Conservation (phyloP, 768 basidiomycete genomes). For the Hypholoma sublateritium region DNA sequence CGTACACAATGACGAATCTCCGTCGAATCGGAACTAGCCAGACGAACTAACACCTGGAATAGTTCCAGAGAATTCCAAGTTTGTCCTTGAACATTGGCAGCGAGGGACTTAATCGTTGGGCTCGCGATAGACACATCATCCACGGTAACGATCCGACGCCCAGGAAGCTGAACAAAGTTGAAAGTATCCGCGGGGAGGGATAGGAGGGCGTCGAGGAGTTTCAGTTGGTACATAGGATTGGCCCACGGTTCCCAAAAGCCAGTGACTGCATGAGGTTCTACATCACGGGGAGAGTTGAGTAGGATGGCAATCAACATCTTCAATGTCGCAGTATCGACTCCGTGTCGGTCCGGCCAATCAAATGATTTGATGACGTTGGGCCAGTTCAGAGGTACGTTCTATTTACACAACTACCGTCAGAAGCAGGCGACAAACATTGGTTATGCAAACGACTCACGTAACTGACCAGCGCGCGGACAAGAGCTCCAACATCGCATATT, state of each 20-base stretch:
- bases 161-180: conserved; percentile 87
- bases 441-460: conserved; percentile 54
- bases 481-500: conserved; percentile 71
- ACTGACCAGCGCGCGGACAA: conserved; percentile 71
- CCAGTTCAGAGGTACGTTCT: conserved; percentile 78
- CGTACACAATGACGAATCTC: conserved; percentile 78
- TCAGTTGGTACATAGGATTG: conserved; percentile 83
- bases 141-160: conserved; percentile 79
- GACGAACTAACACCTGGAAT: conserved; percentile 82
- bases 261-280: conserved; percentile 74
- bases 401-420: neutral
- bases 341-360: conserved; percentile 80
- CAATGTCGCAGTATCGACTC: conserved; percentile 86
- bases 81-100: conserved; percentile 86
- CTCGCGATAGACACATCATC: conserved; percentile 85
- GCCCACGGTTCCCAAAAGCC: conserved; percentile 88
- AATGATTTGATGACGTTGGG: conserved; percentile 81
- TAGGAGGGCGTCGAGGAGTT: conserved; percentile 84
- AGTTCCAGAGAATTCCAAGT: conserved; percentile 95
- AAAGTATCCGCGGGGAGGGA: conserved; percentile 89
- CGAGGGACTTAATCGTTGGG: conserved; percentile 89
- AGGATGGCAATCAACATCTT: conserved; percentile 89
- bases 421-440: neutral
- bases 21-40: conserved; percentile 66
- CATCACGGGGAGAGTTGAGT: conserved; percentile 75